These are phyloP conservation scores for Blastomyces silverae DNA, from an alignment of 2,329 filamentous ascomycete genomes.

Conservation along the genomic window DNA sequence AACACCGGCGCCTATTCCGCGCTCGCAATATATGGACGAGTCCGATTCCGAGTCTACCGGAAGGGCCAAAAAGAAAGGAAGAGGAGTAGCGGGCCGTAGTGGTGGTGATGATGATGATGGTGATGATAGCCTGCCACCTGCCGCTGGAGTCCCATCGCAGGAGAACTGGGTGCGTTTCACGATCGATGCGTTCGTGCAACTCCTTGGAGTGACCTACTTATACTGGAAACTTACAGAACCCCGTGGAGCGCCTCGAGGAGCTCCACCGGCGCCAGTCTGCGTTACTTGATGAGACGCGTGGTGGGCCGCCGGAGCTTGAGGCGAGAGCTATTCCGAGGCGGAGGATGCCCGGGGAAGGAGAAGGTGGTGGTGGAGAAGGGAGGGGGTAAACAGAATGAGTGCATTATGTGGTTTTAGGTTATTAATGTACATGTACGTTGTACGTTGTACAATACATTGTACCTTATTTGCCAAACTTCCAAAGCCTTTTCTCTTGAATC, in stretches of 20 bases:
- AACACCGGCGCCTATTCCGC: conserved; percentile 71
- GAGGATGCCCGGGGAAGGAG: conserved; percentile 7
- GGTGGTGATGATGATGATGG: conserved; percentile 33
- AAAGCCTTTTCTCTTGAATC: not conserved
- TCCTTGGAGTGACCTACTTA: conserved; percentile 41
- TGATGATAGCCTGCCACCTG: conserved; percentile 59
- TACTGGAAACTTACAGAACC: conserved; percentile 56
- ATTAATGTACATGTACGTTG: not conserved
- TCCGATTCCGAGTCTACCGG: not conserved
- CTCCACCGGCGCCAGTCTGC: conserved; percentile 61
- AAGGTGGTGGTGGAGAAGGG: not conserved
- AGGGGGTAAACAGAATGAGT: not conserved
- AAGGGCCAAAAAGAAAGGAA: conserved; percentile 39
- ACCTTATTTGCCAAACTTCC: not conserved
- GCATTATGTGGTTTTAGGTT: not conserved
- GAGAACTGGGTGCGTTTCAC: conserved; percentile 84
- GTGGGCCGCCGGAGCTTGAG: conserved; percentile 5
- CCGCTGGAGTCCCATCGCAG: conserved; percentile 79
- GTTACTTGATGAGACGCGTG: conserved; percentile 42
- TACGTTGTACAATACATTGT: not conserved
- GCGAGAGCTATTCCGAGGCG: conserved; percentile 8
- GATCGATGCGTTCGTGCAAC: conserved; percentile 40
- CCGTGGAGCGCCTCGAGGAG: conserved; percentile 61
- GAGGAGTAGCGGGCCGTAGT: not conserved
- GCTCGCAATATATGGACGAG: conserved; percentile 48